A percentile compares a stretch with the other conserved stretches of the same genome.
phyloP scores from a whole-genome alignment of 2,329 filamentous ascomycete species.

The Sporothrix pseudoabietina region DNA sequence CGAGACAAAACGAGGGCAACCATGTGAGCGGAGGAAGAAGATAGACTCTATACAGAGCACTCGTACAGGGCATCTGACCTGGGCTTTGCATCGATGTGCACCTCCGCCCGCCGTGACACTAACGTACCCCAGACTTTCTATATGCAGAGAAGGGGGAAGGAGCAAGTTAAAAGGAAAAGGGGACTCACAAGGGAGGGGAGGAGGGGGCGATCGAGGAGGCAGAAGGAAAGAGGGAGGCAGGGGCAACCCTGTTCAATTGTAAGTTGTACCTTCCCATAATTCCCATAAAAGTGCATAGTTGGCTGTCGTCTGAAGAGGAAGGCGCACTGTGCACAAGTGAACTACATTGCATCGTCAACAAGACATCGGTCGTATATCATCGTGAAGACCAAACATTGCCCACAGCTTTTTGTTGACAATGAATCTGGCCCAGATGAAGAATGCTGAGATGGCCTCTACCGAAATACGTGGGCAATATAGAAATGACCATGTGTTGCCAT shows the following conservation, averaged over 20 bases:
- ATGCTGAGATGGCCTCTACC: background rate
- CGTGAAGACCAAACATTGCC: background rate
- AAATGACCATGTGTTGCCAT: background rate
- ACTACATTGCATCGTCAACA: constrained; percentile 8
- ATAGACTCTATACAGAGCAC: background rate
- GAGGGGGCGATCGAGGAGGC: background rate
- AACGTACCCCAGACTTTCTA: constrained; percentile 25
- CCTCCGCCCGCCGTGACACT: background rate
- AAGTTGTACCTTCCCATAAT: background rate
- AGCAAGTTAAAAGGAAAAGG: background rate
- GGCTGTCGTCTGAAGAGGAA: background rate
- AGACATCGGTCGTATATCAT: background rate
- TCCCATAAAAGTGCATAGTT: background rate
- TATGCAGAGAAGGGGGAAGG: background rate
- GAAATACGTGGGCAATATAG: background rate
- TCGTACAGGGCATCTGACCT: background rate
- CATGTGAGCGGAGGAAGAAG: too few species aligned
- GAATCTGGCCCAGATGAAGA: background rate
- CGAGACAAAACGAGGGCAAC: background rate
- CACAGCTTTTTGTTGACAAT: background rate
- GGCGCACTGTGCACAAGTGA: background rate
- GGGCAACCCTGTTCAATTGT: background rate
- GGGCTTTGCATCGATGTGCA: background rate
- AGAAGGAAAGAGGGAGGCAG: background rate
- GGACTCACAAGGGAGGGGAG: background rate